A percentile compares a stretch with the other conserved stretches of the same genome.
These are phyloP conservation scores for Trametes sp. DNA, from an alignment of 1,284 basidiomycete species.

Conservation along the genomic window DNA sequence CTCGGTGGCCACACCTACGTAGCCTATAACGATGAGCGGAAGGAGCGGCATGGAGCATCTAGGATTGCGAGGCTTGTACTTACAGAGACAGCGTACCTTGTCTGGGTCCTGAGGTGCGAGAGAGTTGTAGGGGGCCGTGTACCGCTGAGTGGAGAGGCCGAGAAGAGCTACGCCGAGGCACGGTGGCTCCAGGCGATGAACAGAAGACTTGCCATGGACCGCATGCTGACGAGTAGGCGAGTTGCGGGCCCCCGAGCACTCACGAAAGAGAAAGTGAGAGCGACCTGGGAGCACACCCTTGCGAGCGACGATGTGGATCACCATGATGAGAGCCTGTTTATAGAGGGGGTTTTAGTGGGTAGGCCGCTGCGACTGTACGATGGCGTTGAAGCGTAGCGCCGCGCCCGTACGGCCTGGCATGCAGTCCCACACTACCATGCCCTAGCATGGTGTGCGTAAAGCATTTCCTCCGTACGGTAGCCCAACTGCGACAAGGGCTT, in stretches of 20 bases:
- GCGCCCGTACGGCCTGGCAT: no score
- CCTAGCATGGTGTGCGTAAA: not conserved
- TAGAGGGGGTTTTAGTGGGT: not conserved
- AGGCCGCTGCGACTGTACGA: not conserved
- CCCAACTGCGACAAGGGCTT: not conserved
- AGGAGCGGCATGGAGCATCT: not conserved
- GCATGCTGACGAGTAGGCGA: not conserved
- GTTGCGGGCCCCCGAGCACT: not conserved
- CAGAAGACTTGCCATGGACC: not conserved
- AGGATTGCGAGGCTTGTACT: not conserved
- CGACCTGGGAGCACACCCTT: not conserved
- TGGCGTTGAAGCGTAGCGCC: not conserved
- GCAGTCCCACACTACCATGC: not conserved
- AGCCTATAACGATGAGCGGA: not conserved
- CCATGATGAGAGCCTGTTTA: no score
- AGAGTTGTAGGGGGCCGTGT: not conserved
- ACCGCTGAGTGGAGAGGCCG: not conserved
- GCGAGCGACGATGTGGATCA: not conserved
- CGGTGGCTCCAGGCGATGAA: not conserved
- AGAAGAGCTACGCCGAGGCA: not conserved
- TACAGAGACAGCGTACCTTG: not conserved
- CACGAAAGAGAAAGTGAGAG: not conserved
- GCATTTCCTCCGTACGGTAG: not conserved
- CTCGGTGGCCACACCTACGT: not conserved
- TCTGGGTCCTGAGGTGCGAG: not conserved